A percentile compares a stretch with the other conserved stretches of the same genome.
Evolutionary conservation across 2,329 filamentous ascomycete genomes (phyloP).

Genomic region (Phialophora tarda): DNA sequence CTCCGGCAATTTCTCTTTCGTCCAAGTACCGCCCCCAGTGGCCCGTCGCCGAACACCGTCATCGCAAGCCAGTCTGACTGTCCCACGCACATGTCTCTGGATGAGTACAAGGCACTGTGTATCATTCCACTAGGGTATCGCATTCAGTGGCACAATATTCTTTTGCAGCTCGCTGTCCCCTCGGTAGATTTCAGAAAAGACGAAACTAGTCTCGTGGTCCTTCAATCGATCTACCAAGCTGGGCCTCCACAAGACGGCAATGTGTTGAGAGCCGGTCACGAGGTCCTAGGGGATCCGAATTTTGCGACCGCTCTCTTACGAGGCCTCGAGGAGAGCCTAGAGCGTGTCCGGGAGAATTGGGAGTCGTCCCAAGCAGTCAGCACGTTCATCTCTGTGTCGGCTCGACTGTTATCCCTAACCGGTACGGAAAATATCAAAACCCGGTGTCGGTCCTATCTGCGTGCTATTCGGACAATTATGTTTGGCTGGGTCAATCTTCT

Average conservation of each 20-base stretch:
- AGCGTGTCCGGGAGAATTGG: conserved; percentile 10
- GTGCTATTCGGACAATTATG: conserved; percentile 39
- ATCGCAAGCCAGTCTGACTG: conserved; percentile 58
- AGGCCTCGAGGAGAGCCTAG: background rate
- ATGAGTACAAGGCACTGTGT: conserved; percentile 62
- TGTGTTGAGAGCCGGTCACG: background rate
- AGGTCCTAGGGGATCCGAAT: background rate
- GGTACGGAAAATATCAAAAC: conserved; percentile 29
- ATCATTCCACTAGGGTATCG: conserved; percentile 55
- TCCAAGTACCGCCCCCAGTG: conserved; percentile 23
- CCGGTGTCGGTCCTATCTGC: conserved; percentile 12
- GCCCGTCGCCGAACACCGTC: conserved; percentile 54
- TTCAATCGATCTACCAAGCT: conserved; percentile 47
- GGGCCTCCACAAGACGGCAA: background rate
- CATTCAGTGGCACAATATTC: conserved; percentile 63
- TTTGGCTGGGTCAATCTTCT: conserved; percentile 52
- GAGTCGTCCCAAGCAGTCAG: conserved; percentile 30
- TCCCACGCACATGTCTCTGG: conserved; percentile 55
- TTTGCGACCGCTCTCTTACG: background rate
- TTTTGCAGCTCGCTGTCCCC: conserved; percentile 56
- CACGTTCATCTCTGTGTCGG: conserved; percentile 49
- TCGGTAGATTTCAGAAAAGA: conserved; percentile 58
- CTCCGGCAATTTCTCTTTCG: conserved; percentile 52
- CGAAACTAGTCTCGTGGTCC: conserved; percentile 56
- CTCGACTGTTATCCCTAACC: conserved; percentile 53